Base-by-base conservation (phyloP, 2,329 filamentous ascomycete genomes). In the Ascosphaera acerosa region DNA sequence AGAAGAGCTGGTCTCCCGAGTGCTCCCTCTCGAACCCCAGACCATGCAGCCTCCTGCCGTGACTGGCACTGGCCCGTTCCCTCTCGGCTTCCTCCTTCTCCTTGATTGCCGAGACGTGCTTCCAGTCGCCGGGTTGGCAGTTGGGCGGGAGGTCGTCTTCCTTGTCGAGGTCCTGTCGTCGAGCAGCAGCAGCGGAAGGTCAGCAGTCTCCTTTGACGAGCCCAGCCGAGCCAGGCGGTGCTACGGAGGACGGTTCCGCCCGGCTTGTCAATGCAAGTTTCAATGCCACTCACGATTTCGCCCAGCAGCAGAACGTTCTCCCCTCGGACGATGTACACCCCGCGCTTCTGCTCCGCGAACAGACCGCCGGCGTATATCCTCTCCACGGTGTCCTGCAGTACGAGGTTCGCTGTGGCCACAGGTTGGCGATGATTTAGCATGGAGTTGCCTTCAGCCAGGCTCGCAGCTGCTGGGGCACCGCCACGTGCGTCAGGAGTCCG, bases 251-350 rank as follows among this genome's bases (percentile, higher is more conserved):
- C 9, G n/a, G n/a, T n/a, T n/a, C n/a, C n/a, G n/a, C n/a, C n/a
- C n/a, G n/a, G n/a, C n/a, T n/a, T 20, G 20, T 18, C 18, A 16
- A 12, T 12, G 32, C n/a, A n/a, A n/a, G n/a, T n/a, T n/a, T n/a
- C n/a, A n/a, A n/a, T n/a, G n/a, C n/a, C 27, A 34, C 57, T 30
- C 54, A 66, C 62, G 44, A 97, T 90, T 54, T 94, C 89, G 22
- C 87, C 87, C 12, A 94, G 64, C 28, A 97, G 61, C 32, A 91
- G 62, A n/a, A 97, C 87, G 50, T 97, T 97, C 57, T 97, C 87
- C 41, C 87, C 87, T 35, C 87, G 66, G 29, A 97, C 78, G 20
- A 94, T 66, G 55, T 87, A 94, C 38, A 90, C 70, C 31, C 87
- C 87, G 35, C 80, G 70, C 7, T 70, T 62, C 36, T 90, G 66